These are phyloP conservation scores for Pisolithus tinctorius DNA, from an alignment of 768 basidiomycete genomes.

Conservation along the genomic window DNA sequence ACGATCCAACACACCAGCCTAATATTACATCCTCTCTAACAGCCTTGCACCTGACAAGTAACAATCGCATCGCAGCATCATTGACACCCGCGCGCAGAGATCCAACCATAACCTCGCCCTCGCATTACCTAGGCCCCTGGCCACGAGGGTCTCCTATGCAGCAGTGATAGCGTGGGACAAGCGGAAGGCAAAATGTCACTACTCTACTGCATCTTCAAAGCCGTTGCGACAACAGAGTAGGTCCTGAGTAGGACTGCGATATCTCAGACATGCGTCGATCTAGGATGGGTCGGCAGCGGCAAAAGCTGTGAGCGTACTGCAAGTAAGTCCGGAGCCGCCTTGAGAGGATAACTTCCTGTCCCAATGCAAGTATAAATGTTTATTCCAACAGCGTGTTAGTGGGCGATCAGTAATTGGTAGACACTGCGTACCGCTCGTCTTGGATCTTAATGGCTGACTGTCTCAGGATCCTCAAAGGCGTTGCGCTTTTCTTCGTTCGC, in stretches of 20 bases:
- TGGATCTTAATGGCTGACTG: constrained; percentile 87
- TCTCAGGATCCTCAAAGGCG: constrained; percentile 81
- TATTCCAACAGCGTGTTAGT: constrained; percentile 47
- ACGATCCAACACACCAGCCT: too few relatives aligned
- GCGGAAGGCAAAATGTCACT: constrained; percentile 82
- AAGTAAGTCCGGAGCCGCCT: constrained; percentile 92
- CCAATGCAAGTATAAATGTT: constrained; percentile 96
- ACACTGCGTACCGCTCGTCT: constrained; percentile 68
- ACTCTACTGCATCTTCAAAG: constrained; percentile 82
- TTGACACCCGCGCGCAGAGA: constrained; percentile 87
- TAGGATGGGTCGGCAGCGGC: constrained; percentile 66
- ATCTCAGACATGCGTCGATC: constrained; percentile 74
- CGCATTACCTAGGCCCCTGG: constrained; percentile 74
- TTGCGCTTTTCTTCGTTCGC: constrained; percentile 91
- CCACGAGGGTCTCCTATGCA: constrained; percentile 87
- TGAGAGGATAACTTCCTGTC: constrained; percentile 92
- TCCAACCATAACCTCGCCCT: constrained; percentile 85
- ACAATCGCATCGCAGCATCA: constrained; percentile 73
- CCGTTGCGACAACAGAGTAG: constrained; percentile 87
- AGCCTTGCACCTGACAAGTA: constrained; percentile 67
- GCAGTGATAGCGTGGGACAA: constrained; percentile 83
- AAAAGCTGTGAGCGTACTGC: constrained; percentile 89
- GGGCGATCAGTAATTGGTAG: background rate
- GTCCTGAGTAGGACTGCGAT: constrained; percentile 80
- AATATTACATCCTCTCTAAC: constrained; percentile 79